Evolutionary conservation across 108 stramenopile species (phyloP), one percentile per base, ranked within the genome.

Genomic region (Cyclotella atomus): DNA sequence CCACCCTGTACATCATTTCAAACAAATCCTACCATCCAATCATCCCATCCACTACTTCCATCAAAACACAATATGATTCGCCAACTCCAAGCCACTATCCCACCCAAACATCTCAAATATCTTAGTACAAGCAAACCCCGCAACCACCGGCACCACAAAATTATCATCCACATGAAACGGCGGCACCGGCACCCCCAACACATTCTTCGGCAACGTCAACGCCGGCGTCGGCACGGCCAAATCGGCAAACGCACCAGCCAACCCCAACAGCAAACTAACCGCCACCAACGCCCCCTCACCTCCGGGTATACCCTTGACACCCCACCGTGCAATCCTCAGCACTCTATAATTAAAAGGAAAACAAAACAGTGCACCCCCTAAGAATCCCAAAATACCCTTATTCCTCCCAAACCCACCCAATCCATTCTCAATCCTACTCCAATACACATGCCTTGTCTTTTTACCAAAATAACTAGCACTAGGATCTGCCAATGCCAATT

Each of bases 91-190:
- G 2, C 75, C 83, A 16, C 61, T 27, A 56, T 70, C 55, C 87
- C 87, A 88, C 2, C 81, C 85, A 25, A 82, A n/a, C 30, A 35
- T 3, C 17, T 73, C 32, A 83, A 92, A 89, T 23, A 92, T 81
- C 62, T 88, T 73, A 24, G 77, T 77, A 49, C 91, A 92, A 16
- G 88, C 88, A 55, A 43, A 89, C 24, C 84, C 93, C 30, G 90
- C 78, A 66, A 90, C 76, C 15, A 94, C 75, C 3, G 93, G 93
- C 19, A 94, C 88, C 17, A 89, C 88, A 60, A 91, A 80, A 60
- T 94, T 94, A 63, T 94, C 93, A 79, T 94, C 93, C n/a, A 94
- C 65, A 64, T 94, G 93, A 80, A 94, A 91, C n/a, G 90, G 93
- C 44, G 89, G 90, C 35, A 94, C 88, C 0, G 75, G 77, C 29